Evolutionary conservation across 371 early-diverging fungal genomes (phyloP).

Genomic region (Mucor indicus): DNA sequence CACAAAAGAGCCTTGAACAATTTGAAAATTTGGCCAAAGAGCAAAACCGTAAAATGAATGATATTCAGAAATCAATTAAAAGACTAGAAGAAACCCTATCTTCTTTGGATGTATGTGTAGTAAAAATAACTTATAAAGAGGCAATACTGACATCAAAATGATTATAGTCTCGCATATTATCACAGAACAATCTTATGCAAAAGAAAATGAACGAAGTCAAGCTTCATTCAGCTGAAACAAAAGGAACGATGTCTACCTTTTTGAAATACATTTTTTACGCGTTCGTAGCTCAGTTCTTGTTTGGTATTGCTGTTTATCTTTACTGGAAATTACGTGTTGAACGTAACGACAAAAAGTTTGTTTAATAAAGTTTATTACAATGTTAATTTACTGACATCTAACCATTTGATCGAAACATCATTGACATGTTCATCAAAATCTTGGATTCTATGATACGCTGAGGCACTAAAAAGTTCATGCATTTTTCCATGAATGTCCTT

Average conservation of each 20-base stretch:
- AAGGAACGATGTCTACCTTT: slow-evolving; percentile 36
- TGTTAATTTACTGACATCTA: slow-evolving; percentile 24
- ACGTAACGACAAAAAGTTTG: slow-evolving; percentile 44
- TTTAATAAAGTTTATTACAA: slow-evolving; percentile 8
- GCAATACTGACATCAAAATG: background rate
- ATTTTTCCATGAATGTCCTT: slow-evolving; percentile 37
- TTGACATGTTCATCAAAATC: slow-evolving; percentile 82
- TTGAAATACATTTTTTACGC: slow-evolving; percentile 40
- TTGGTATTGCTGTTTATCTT: slow-evolving; percentile 33
- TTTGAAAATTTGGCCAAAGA: slow-evolving; percentile 15
- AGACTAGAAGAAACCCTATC: slow-evolving; percentile 24
- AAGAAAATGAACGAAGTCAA: slow-evolving; percentile 31
- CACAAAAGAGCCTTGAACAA: slow-evolving; percentile 5
- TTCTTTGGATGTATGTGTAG: slow-evolving; percentile 30
- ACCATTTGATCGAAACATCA: slow-evolving; percentile 66
- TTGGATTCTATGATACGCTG: slow-evolving; percentile 46
- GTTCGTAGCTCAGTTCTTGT: slow-evolving; percentile 31
- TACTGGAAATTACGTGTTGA: slow-evolving; percentile 48
- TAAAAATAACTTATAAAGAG: background rate
- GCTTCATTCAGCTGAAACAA: slow-evolving; percentile 35
- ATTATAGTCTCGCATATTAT: slow-evolving; percentile 23
- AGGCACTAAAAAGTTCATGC: slow-evolving; percentile 27
- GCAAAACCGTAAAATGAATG: slow-evolving; percentile 28
- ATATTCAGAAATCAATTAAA: slow-evolving; percentile 19
- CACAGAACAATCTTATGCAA: slow-evolving; percentile 25